Evolutionary conservation across 345 rosid genomes (phyloP).

Genomic region (Pseudoturritis turrita): DNA sequence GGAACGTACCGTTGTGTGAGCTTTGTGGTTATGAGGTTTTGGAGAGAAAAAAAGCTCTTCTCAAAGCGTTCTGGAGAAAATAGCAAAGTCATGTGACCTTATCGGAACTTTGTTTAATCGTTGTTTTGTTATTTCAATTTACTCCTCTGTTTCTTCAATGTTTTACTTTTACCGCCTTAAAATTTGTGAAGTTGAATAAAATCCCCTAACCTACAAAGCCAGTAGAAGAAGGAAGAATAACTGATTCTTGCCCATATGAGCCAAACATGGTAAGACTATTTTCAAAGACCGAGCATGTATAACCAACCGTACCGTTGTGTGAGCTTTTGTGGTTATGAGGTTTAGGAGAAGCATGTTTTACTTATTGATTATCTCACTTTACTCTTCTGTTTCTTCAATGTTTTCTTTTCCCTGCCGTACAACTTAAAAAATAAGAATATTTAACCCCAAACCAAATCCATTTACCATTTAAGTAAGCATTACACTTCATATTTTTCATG

Average conservation of each 20-base stretch:
- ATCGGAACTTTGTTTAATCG: too few species aligned
- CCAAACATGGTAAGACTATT: too few species aligned
- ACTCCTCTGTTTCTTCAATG: too few species aligned
- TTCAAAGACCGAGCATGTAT: too few species aligned
- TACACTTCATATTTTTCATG: slow-evolving; percentile 14
- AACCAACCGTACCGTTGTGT: slow-evolving; percentile 21
- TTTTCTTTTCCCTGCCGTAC: background rate
- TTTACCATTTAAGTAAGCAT: background rate
- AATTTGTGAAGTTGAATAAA: too few species aligned
- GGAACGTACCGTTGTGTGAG: slow-evolving; percentile 20
- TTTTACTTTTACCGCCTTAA: too few species aligned
- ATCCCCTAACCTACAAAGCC: too few species aligned
- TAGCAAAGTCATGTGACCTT: too few species aligned
- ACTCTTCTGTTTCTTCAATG: background rate
- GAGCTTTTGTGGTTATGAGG: background rate
- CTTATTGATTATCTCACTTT: background rate
- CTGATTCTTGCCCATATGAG: too few species aligned
- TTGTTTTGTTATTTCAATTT: too few species aligned
- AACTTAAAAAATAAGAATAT: background rate
- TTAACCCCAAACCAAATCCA: background rate
- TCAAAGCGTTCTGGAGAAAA: too few species aligned
- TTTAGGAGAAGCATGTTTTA: background rate
- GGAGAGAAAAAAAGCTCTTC: background rate
- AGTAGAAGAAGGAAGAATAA: too few species aligned
- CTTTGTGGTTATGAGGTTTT: slow-evolving; percentile 2